phyloP scores from a whole-genome alignment of 208 protist genomes.

The Naegleria gruberi region DNA sequence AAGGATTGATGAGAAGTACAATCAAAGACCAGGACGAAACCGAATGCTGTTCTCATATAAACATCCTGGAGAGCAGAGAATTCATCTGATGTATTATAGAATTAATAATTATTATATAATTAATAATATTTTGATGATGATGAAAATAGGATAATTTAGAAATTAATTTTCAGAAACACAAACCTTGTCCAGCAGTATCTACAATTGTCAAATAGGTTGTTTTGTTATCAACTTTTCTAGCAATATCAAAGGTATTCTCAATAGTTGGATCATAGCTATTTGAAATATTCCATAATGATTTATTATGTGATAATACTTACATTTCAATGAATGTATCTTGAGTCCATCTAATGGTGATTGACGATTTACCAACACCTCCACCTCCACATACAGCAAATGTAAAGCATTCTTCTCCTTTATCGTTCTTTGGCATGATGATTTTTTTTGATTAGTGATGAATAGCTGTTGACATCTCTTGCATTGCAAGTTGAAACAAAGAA shows the following conservation, averaged over 20 bases:
- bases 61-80: constrained; percentile 39
- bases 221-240: constrained; percentile 54
- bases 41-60: constrained; percentile 45
- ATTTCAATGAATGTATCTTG: constrained; percentile 5
- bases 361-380: not conserved
- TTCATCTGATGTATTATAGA: constrained; percentile 41
- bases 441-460: too few species aligned
- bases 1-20: constrained; percentile 44
- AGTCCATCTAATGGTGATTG: not conserved
- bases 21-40: constrained; percentile 55
- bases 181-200: constrained; percentile 62
- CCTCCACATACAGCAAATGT: not conserved
- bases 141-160: not conserved
- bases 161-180: too few species aligned
- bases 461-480: too few species aligned
- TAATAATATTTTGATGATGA: not conserved
- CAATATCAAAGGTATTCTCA: constrained; percentile 57
- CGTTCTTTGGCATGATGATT: not conserved
- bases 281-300: too few species aligned
- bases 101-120: not conserved
- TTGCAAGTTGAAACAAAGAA: too few species aligned
- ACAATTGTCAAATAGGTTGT: constrained; percentile 55
- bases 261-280: constrained; percentile 59
- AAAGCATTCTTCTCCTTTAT: not conserved
- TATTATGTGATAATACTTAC: too few species aligned